Percentiles rank a stretch among this genome's conserved stretches.
Conservation (phyloP, 257 asterid genomes). For the Salvia hispanica region DNA sequence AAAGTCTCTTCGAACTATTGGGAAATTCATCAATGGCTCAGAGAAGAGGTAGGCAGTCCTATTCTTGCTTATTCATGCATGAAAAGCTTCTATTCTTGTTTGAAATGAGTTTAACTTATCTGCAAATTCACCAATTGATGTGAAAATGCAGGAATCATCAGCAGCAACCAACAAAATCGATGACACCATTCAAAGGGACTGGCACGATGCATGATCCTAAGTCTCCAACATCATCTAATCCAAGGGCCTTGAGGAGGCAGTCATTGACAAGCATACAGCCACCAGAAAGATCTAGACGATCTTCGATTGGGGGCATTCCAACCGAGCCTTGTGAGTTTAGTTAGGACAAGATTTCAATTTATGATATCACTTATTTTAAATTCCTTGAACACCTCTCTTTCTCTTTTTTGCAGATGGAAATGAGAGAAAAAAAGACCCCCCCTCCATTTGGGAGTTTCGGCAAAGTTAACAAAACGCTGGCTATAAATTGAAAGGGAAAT, state of each 20-base stretch:
- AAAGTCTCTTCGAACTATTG: too few species aligned
- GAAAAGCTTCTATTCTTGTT: too few species aligned
- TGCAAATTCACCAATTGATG: conserved; percentile 11
- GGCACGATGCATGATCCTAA: conserved; percentile 40
- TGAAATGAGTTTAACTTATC: neutral
- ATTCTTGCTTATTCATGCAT: conserved; percentile 19
- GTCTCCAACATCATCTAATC: conserved; percentile 54
- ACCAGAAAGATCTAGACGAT: conserved; percentile 56
- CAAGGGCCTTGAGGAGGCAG: conserved; percentile 67
- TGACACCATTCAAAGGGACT: conserved; percentile 37
- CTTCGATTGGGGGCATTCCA: conserved; percentile 70
- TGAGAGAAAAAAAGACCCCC: conserved; percentile 69
- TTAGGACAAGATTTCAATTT: neutral
- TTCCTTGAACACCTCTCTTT: neutral
- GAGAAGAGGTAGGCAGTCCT: conserved; percentile 59
- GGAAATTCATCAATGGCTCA: conserved; percentile 77
- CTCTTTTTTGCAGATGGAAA: conserved; percentile 40
- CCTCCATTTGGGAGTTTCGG: conserved; percentile 54
- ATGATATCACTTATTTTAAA: neutral
- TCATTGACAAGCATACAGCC: conserved; percentile 65
- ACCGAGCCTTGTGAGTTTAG: conserved; percentile 48
- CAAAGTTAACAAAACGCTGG: conserved; percentile 66
- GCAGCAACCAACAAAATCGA: conserved; percentile 47
- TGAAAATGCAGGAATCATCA: conserved; percentile 59
- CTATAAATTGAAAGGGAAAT: conserved; percentile 37